Evolutionary conservation across 495 filamentous ascomycete species (phyloP), one percentile per base, ranked within the genome.

Genomic region (Penicillium paxilli): DNA sequence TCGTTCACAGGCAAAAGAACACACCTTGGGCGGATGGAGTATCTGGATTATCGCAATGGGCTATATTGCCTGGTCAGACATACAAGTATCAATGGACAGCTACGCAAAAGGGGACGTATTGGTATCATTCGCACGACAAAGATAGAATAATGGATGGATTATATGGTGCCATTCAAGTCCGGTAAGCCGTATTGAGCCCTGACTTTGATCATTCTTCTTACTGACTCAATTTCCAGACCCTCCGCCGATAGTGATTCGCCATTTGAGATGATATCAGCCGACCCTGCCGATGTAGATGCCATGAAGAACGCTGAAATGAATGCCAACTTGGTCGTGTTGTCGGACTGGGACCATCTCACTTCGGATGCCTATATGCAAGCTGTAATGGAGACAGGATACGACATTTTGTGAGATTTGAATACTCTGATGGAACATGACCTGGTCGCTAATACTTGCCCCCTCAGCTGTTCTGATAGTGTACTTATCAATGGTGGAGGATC

Each of bases 281-380:
- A 75, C 47, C 33, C 47, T 1, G 52, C 44, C 0, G 70, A 71
- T 8, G 49, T 81, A 11, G 28, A 50, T 1, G 65, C 71, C 0
- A 71, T 85, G 55, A 47, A 66, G n/a, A 48, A 59, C 2, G 80
- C 81, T 10, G 74, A 68, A 23, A 35, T 52, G 9, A 60, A 75
- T 28, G 62, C 74, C 12, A 55, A 68, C 14, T 65, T 74, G 1
- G 49, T 83, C 1, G 23, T 80, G 17, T 24, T 82, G 5, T 75
- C 77, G 5, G 82, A 85, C 52, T 81, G 77, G 76, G 67, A 67
- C n/a, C 74, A 82, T 59, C 66, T 72, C n/a, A 78, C 73, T 1
- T 76, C 78, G 2, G 49, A 65, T 8, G 68, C 80, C 24, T 69
- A 68, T 17, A 65, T 64, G 54, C 58, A 69, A 4, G 62, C 76